Evolutionary conservation across 2,329 filamentous ascomycete species (phyloP), one percentile per base, ranked within the genome.

Genomic region (Metarhizium album): DNA sequence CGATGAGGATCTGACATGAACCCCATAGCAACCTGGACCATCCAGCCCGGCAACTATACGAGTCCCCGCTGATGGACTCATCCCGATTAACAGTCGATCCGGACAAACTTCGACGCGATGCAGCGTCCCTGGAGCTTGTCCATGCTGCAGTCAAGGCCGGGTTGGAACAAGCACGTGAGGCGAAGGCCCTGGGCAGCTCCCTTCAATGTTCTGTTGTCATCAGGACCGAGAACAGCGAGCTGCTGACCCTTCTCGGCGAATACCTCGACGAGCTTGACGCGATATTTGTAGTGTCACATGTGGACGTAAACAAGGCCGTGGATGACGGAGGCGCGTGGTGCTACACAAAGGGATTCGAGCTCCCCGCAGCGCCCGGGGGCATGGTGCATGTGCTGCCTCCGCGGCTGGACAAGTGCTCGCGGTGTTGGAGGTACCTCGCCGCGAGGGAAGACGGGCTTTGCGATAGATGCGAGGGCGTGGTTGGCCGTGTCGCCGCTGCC

Each of bases 401-500:
- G 1, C 64, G 59, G 57, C 60, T 73, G 13, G 69, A 74, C 45
- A 98, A 97, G 67, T 98, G 93, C 64, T 75, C 80, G 1, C 76
- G 93, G 47, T 98, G 93, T 69, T 98, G 93, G 93, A 80, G 86
- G 54, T 95, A 88, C 65, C 75, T 86, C 23, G 83, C 86, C n/a
- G 72, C 77, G n/a, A 68, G 69, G 46, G 75, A 84, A 58, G 80
- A 86, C 18, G 66, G 71, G 38, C 69, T 95, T 18, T 97, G 91
- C 66, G 68, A 67, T 46, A 74, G 89, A 62, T 97, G 91, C 64
- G 80, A 83, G 29, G 76, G 80, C 13, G 79, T 84, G 35, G 76
- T 91, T 37, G 51, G 55, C 38, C 53, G 57, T 42, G 46, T 42
- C 42, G 54, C 47, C 48, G 50, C 54, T 33, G 48, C 48, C 29